Evolutionary conservation across 495 filamentous ascomycete species (phyloP).

Genomic region (Trichoderma asperelloides): DNA sequence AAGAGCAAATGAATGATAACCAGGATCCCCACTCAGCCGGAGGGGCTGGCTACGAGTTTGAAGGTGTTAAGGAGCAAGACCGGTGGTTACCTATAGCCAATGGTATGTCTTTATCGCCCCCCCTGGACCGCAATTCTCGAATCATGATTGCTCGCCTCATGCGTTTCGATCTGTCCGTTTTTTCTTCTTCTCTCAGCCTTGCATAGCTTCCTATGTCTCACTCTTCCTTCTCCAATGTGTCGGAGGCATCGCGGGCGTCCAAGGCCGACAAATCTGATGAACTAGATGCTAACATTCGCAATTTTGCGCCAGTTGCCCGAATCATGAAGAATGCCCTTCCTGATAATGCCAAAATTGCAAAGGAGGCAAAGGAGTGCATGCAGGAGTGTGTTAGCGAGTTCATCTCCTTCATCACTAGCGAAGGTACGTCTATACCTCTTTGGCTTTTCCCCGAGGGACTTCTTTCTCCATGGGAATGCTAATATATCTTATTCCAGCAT

Average conservation of each 20-base stretch:
- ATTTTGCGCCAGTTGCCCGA: conserved; percentile 88
- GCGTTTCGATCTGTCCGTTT: conserved; percentile 26
- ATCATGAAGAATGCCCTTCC: conserved; percentile 98
- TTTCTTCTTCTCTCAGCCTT: conserved; percentile 35
- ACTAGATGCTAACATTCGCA: conserved; percentile 81
- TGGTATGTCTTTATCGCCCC: conserved; percentile 63
- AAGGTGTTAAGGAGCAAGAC: conserved; percentile 95
- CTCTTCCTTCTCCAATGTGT: conserved; percentile 40
- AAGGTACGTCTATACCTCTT: conserved; percentile 52
- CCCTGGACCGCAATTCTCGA: conserved; percentile 32
- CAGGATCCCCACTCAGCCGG: conserved; percentile 50
- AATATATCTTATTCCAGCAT: conserved; percentile 51
- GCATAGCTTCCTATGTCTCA: conserved; percentile 40
- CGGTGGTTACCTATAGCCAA: conserved; percentile 99
- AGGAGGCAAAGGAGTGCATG: conserved; percentile 99
- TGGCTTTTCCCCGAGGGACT: conserved; percentile 9
- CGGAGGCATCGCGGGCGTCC: conserved; percentile 33
- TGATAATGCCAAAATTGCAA: conserved; percentile 98
- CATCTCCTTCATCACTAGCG: conserved; percentile 99
- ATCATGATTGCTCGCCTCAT: conserved; percentile 31
- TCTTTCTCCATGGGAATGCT: conserved; percentile 20
- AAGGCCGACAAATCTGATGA: conserved; percentile 39
- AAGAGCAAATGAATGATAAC: conserved; percentile 55
- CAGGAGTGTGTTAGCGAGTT: conserved; percentile 99
- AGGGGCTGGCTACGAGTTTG: conserved; percentile 72